Evolutionary conservation across 805 yeast species (phyloP).

Genomic region (Nakazawaea holstii): DNA sequence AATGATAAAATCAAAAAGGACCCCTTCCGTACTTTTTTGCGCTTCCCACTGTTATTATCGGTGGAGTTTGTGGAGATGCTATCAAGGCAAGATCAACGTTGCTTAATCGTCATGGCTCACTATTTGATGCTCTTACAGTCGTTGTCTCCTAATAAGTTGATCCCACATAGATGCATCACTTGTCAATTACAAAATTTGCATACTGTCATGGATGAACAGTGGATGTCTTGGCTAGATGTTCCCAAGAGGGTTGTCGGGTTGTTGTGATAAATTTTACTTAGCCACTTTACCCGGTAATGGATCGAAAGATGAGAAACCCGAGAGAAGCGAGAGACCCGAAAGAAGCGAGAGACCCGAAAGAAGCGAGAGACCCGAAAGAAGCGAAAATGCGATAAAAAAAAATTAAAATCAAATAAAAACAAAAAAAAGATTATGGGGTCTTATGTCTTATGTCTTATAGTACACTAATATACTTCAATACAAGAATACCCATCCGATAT

Average conservation of each 20-base stretch:
- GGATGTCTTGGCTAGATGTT: constrained; percentile 4
- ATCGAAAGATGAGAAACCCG: no score
- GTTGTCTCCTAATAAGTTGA: background rate
- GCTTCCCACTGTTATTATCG: background rate
- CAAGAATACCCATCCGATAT: no score
- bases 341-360: no score
- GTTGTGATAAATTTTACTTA: background rate
- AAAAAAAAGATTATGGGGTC: no score
- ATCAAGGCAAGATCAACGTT: constrained; percentile 1
- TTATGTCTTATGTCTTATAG: no score
- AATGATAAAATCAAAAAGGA: constrained; percentile 1
- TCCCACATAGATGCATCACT: background rate
- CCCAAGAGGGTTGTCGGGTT: constrained; percentile 2
- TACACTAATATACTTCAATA: no score
- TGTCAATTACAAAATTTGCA: constrained; percentile 3
- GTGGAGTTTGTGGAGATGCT: background rate
- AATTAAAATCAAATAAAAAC: no score
- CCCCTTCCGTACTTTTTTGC: background rate
- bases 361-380: no score
- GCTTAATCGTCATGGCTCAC: constrained; percentile 6
- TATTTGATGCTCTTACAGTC: constrained; percentile 6
- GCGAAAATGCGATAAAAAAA: no score
- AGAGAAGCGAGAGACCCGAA: no score
- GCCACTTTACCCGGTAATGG: no score
- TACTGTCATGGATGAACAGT: background rate